Evolutionary conservation across 139 green algal species (phyloP), one percentile per base, ranked within the genome.

Genomic region (Dunaliella sp.): DNA sequence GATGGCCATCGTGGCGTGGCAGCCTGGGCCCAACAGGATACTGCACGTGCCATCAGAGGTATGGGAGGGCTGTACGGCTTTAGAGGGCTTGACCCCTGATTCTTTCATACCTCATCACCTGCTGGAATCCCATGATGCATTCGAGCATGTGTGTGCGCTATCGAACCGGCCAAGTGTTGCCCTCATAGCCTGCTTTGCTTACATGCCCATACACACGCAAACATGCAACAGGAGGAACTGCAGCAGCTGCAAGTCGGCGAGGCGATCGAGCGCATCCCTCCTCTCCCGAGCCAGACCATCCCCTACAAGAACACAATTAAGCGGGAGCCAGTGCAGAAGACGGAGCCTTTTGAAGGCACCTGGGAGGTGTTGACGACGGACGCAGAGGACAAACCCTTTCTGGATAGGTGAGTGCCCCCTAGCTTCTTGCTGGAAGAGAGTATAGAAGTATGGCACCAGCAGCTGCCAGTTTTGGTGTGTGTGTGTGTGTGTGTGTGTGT

Each of bases 1-100:
- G 88, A 98, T 98, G 96, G 96, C 96, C 36, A 98, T 98, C 83
- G 96, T 98, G 25, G 96, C 95, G 22, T 98, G 96, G 96, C 95
- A 98, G 93, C 94, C 95, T 2, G 96, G 96, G 1, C 95, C 95
- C 12, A 98, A 98, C 87, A 86, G 94, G 3, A 86, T 96, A 1
- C 81, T 98, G 32, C 88, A 96, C 57, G 95, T 98, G 0, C 95
- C 95, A 0, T 88, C 85, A 31, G 89, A 96, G 94, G 94, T 94
- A 73, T 36, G 91, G 26, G 21, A n/a, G n/a, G n/a, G n/a, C n/a
- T n/a, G n/a, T n/a, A n/a, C n/a, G n/a, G n/a, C n/a, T n/a, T n/a
- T n/a, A n/a, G n/a, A n/a, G n/a, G n/a, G n/a, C n/a, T n/a, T n/a
- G n/a, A n/a, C n/a, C n/a, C n/a, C n/a, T n/a, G n/a, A n/a, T n/a